Evolutionary conservation across 495 filamentous ascomycete species (phyloP), one percentile per base, ranked within the genome.

Genomic region (Astrocystis sublimbata): DNA sequence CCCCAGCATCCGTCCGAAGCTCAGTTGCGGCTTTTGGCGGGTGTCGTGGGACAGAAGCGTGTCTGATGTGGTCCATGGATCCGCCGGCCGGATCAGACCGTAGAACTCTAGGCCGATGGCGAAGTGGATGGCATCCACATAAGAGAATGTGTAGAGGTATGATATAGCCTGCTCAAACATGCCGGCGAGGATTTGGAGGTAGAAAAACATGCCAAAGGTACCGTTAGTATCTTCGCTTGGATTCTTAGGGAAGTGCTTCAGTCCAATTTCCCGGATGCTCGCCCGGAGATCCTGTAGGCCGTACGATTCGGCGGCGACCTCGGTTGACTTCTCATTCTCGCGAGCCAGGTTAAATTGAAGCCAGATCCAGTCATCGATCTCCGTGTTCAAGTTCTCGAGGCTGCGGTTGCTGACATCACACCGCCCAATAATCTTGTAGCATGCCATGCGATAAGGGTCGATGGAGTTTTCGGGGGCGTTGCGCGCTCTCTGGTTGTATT

Each of bases 331-430:
- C 68, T 91, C 91, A 57, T 89, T 87, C 70, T 99, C 94, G 56
- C 96, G 81, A 15, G 93, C 92, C 43, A 99, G 87, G 66, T 85
- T 89, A 73, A 98, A 92, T 72, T 98, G 94, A 59, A 99, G 76
- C 94, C 94, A 99, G 73, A 96, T 87, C 92, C 92, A 98, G 71
- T 98, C 96, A 66, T 96, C 91, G 47, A 96, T 87, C 24, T 86
- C 88, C 58, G 89, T 89, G 57, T 85, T 88, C 17, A 98, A 81
- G 49, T 85, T 84, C n/a, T 96, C 90, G 10, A 97, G 80, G 58
- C 83, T 90, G 64, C 92, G 85, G 52, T 88, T 88, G 61, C 76
- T 81, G 19, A 99, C 83, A 66, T 98, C 94, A 76, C 93, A 97
- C 33, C 94, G 92, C 47, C 94, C 94, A 67, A 98, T 88, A 58